Conservation (phyloP, 1,284 basidiomycete species). For the Heterobasidion occidentale region DNA sequence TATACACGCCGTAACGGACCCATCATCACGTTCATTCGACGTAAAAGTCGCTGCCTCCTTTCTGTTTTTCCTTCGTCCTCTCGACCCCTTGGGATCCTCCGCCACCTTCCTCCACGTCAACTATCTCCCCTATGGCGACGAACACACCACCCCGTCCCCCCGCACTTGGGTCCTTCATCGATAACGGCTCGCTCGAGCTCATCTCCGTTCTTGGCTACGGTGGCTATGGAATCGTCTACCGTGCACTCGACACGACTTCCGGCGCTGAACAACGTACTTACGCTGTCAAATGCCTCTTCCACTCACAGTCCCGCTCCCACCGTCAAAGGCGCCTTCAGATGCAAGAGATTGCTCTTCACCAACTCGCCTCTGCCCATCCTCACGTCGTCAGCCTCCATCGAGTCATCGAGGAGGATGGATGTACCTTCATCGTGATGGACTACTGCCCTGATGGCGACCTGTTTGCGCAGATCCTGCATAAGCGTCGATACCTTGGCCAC, state of each 20-base stretch:
- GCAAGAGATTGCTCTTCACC: conserved; percentile 79
- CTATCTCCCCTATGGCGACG: conserved; percentile 46
- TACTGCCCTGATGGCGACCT: conserved; percentile 86
- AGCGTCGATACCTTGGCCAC: conserved; percentile 68
- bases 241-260: conserved; percentile 61
- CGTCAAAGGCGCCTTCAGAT: conserved; percentile 71
- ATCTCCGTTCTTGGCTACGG: conserved; percentile 89
- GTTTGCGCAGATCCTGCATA: conserved; percentile 79
- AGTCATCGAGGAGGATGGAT: conserved; percentile 45
- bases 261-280: conserved; percentile 51
- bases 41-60: conserved; percentile 17
- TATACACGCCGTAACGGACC: conserved; percentile 24
- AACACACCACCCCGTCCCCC: conserved; percentile 49
- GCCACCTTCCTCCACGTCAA: conserved; percentile 12
- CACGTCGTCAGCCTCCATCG: conserved; percentile 70
- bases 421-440: conserved; percentile 60
- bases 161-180: conserved; percentile 70
- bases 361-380: conserved; percentile 80
- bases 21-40: conserved; percentile 23
- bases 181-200: conserved; percentile 79
- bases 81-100: conserved; percentile 9
- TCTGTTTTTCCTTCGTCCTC: conserved; percentile 13
- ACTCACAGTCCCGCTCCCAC: conserved; percentile 43
- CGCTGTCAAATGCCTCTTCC: conserved; percentile 88
- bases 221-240: conserved; percentile 95